phyloP scores from a whole-genome alignment of 2,329 filamentous ascomycete genomes.

The Cercospora citrullina region DNA sequence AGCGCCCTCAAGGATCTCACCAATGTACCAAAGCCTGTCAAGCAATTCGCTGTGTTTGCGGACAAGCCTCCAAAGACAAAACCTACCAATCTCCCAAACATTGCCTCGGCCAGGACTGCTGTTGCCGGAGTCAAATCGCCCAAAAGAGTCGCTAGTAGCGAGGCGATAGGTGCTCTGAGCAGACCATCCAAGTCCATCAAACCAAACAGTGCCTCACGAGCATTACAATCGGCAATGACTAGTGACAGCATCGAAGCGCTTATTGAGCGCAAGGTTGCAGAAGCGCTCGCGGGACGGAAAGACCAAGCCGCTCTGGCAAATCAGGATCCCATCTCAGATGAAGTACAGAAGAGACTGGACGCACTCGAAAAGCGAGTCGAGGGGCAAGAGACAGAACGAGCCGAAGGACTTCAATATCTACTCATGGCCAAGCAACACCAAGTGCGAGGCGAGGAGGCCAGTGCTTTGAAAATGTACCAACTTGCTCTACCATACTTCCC shows the following conservation, averaged over 20 bases:
- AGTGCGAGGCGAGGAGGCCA: slow-evolving; percentile 74
- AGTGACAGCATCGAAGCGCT: slow-evolving; percentile 80
- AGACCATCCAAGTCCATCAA: slow-evolving; percentile 45
- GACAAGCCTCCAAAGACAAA: slow-evolving; percentile 62
- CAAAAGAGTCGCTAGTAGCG: slow-evolving; percentile 49
- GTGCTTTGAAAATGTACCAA: slow-evolving; percentile 82
- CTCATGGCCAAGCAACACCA: slow-evolving; percentile 92
- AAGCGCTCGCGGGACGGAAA: slow-evolving; percentile 78
- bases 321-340: slow-evolving; percentile 60
- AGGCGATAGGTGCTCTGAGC: slow-evolving; percentile 36
- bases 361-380: slow-evolving; percentile 85
- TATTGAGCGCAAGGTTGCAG: slow-evolving; percentile 86
- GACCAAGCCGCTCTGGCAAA: slow-evolving; percentile 33
- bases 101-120: slow-evolving; percentile 23
- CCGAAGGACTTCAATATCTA: slow-evolving; percentile 80
- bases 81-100: slow-evolving; percentile 31
- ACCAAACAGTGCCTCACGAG: slow-evolving; percentile 34
- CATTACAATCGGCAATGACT: slow-evolving; percentile 41
- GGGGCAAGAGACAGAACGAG: slow-evolving; percentile 67
- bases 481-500: slow-evolving; percentile 83
- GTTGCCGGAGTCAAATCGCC: slow-evolving; percentile 32
- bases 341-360: slow-evolving; percentile 77
- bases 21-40: slow-evolving; percentile 66
- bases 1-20: slow-evolving; percentile 54
- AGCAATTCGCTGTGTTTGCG: slow-evolving; percentile 83